phyloP scores from a whole-genome alignment of 202 grass and related monocot genomes.

The Panicum virgatum region DNA sequence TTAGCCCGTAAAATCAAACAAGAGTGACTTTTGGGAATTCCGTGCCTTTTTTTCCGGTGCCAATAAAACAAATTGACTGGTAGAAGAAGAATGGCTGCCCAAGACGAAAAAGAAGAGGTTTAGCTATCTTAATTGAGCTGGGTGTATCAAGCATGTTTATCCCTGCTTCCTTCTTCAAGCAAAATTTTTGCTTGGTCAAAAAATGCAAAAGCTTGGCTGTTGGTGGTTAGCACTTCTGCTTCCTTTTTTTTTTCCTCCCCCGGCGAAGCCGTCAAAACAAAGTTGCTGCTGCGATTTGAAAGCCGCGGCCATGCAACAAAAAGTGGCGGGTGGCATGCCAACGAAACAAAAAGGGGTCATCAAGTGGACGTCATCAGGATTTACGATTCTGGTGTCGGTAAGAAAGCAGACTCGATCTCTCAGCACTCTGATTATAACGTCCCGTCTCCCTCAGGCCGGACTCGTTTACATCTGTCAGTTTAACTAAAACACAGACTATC shows the following conservation, averaged over 20 bases:
- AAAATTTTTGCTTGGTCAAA: background rate
- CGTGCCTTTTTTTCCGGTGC: background rate
- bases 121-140: background rate
- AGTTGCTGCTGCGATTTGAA: background rate
- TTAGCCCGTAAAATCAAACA: too few species aligned
- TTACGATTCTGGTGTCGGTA: background rate
- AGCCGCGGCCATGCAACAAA: background rate
- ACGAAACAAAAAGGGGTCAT: background rate
- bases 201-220: background rate
- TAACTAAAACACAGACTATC: too few species aligned
- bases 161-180: background rate
- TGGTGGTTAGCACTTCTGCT: background rate
- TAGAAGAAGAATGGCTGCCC: background rate
- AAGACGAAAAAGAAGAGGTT: background rate
- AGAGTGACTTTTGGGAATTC: too few species aligned
- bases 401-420: background rate
- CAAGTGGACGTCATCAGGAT: background rate
- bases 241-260: too few species aligned
- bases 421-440: background rate
- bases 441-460: too few species aligned
- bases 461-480: too few species aligned
- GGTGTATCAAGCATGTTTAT: background rate
- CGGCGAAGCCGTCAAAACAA: background rate
- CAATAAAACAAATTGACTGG: background rate
- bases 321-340: background rate